Evolutionary conservation across 768 basidiomycete genomes (phyloP).

Genomic region (Phaeotremella skinneri): DNA sequence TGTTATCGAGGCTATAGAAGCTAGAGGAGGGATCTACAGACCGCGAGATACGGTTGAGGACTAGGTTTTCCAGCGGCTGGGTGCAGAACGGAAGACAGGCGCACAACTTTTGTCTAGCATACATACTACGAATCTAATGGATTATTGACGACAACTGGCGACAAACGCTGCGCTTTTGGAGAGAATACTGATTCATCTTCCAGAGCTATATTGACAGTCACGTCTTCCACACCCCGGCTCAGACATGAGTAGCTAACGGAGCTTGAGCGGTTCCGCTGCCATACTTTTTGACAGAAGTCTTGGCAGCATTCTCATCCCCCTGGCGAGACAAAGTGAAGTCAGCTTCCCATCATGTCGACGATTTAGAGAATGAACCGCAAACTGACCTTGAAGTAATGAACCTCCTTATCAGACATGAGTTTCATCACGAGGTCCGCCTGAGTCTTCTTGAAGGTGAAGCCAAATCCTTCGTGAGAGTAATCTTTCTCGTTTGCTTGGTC

Average conservation of each 20-base stretch:
- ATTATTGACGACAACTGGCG: too few species aligned
- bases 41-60: constrained; percentile 43
- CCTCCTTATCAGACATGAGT: constrained; percentile 31
- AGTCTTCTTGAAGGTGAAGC: constrained; percentile 55
- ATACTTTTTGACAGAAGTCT: constrained; percentile 42
- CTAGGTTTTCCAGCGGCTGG: too few species aligned
- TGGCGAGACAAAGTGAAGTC: constrained; percentile 1
- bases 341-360: not conserved
- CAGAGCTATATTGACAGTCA: not conserved
- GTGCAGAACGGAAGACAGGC: too few species aligned
- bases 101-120: too few species aligned
- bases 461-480: constrained; percentile 55
- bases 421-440: constrained; percentile 51
- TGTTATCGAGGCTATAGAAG: constrained; percentile 42
- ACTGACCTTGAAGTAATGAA: constrained; percentile 42
- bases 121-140: too few species aligned
- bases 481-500: constrained; percentile 56
- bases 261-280: constrained; percentile 37
- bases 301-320: constrained; percentile 43
- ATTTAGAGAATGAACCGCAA: not conserved
- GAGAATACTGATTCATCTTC: not conserved
- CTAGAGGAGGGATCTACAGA: constrained; percentile 38
- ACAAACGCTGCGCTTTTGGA: not conserved
- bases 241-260: constrained; percentile 29
- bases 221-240: constrained; percentile 11